Conservation (phyloP, 352 stramenopile species). For the Plasmopara halstedii region DNA sequence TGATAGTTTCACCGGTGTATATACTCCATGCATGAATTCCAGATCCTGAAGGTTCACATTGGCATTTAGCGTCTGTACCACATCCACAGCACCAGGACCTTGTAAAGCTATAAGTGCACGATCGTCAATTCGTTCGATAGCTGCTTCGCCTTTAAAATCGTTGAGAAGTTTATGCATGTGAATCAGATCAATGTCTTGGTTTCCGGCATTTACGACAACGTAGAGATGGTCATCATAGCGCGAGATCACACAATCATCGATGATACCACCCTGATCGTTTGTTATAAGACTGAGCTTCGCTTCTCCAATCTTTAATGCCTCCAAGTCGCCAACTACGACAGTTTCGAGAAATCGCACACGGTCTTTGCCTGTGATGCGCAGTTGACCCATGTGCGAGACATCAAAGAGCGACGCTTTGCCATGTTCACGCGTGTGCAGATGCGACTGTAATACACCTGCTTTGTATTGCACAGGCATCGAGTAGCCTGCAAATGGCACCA, state of each 20-base stretch:
- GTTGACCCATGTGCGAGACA: conserved; percentile 98
- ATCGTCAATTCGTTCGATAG: conserved; percentile 91
- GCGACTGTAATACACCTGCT: conserved; percentile 93
- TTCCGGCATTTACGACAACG: conserved; percentile 98
- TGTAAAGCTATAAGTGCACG: conserved; percentile 95
- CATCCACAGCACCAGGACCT: conserved; percentile 85
- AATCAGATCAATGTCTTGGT: conserved; percentile 93
- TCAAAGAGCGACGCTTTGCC: conserved; percentile 93
- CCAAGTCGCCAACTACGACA: conserved; percentile 94
- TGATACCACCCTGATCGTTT: conserved; percentile 94
- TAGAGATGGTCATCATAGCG: conserved; percentile 90
- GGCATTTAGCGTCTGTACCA: conserved; percentile 81
- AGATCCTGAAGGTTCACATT: conserved; percentile 89
- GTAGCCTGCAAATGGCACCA: conserved; percentile 97
- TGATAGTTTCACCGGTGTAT: conserved; percentile 62
- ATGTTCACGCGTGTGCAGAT: conserved; percentile 69
- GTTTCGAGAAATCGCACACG: conserved; percentile 93
- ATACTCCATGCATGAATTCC: conserved; percentile 94
- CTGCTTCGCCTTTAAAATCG: conserved; percentile 86
- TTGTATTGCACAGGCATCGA: conserved; percentile 95
- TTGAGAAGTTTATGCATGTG: conserved; percentile 89
- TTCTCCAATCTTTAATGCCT: conserved; percentile 71
- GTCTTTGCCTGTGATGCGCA: conserved; percentile 90
- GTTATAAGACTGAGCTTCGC: conserved; percentile 94
- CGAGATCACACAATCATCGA: conserved; percentile 98